phyloP scores from a whole-genome alignment of 257 asterid species.

The Penstemon eatonii region DNA sequence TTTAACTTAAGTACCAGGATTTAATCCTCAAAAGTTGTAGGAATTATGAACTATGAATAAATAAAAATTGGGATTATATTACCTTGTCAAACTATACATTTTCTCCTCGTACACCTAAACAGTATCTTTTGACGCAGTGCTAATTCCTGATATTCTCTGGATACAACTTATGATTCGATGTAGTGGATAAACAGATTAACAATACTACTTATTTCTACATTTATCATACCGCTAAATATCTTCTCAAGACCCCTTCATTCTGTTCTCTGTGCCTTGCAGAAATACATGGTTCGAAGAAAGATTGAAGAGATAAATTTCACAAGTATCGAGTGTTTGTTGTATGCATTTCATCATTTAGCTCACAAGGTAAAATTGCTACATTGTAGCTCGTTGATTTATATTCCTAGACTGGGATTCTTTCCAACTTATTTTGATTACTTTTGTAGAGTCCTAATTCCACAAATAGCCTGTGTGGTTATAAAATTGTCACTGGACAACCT shows the following conservation, averaged over 20 bases:
- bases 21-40: neutral
- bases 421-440: conserved; percentile 14
- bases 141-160: neutral
- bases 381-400: neutral
- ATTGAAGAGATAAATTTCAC: conserved; percentile 82
- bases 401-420: conserved; percentile 9
- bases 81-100: neutral
- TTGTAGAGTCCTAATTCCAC: conserved; percentile 84
- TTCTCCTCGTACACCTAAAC: neutral
- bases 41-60: conserved; percentile 11
- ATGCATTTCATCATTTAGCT: conserved; percentile 82
- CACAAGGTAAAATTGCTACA: conserved; percentile 59
- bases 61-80: neutral
- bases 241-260: conserved; percentile 8
- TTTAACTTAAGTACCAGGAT: neutral
- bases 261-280: conserved; percentile 48
- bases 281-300: conserved; percentile 83
- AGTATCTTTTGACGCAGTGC: neutral
- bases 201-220: neutral
- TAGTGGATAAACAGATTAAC: conserved; percentile 9
- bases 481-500: conserved; percentile 95
- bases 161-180: neutral
- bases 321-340: conserved; percentile 73
- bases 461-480: conserved; percentile 91
- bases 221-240: conserved; percentile 3